These are phyloP conservation scores for Oryza glaberrima DNA, from an alignment of 176 grass and related monocot genomes.

Conservation along the genomic window DNA sequence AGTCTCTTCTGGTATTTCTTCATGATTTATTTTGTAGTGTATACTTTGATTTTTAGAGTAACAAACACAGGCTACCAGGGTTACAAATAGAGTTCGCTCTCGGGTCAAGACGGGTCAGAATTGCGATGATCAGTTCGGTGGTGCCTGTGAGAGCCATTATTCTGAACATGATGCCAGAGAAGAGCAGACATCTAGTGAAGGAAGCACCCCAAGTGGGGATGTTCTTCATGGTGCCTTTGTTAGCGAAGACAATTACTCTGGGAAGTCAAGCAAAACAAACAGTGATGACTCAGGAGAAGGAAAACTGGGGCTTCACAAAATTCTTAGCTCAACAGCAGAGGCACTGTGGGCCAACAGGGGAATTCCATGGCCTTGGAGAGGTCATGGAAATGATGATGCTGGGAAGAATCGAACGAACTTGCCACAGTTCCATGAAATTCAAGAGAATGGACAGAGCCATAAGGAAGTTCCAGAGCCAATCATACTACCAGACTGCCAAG, in stretches of 20 bases:
- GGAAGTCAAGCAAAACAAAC: slow-evolving; percentile 40
- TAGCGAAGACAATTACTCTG: slow-evolving; percentile 39
- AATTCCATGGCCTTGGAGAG: slow-evolving; percentile 83
- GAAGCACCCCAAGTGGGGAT: slow-evolving; percentile 40
- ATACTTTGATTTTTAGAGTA: slow-evolving; percentile 51
- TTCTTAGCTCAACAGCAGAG: slow-evolving; percentile 69
- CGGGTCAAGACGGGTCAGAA: slow-evolving; percentile 47
- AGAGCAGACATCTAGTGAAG: slow-evolving; percentile 50
- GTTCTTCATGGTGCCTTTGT: slow-evolving; percentile 11
- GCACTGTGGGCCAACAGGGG: slow-evolving; percentile 62
- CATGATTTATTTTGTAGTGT: slow-evolving; percentile 41
- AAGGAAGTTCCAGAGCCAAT: slow-evolving; percentile 47
- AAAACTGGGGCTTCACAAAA: slow-evolving; percentile 60
- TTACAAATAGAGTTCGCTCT: slow-evolving; percentile 78
- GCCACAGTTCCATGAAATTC: slow-evolving; percentile 51
- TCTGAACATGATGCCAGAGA: slow-evolving; percentile 54
- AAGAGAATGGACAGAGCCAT: slow-evolving; percentile 53
- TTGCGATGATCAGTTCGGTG: slow-evolving; percentile 30
- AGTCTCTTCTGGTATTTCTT: slow-evolving; percentile 31
- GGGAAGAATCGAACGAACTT: slow-evolving; percentile 43
- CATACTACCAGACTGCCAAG: slow-evolving; percentile 48
- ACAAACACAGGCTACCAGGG: slow-evolving; percentile 74
- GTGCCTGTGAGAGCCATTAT: slow-evolving; percentile 26
- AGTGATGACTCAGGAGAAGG: slow-evolving; percentile 63
- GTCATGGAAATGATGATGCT: slow-evolving; percentile 42